Evolutionary conservation across 1,139 yeast genomes (phyloP), one percentile per base, ranked within the genome.

Genomic region (Diutina mesorugosa): DNA sequence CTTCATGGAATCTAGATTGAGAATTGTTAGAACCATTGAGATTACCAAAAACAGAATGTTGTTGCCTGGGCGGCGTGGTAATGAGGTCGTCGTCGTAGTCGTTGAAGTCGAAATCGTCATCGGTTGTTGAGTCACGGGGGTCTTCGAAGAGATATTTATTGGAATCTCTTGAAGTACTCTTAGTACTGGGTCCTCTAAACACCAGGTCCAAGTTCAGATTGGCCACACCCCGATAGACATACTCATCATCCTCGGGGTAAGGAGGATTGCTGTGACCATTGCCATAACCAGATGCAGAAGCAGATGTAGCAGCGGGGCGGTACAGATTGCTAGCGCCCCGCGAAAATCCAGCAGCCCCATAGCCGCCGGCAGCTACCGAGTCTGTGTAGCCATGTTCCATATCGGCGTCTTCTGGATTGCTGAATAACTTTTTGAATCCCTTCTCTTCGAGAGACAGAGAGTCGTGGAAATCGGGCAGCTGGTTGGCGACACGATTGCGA

Each of bases 141-240:
- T 65, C 69, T 21, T 58, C 61, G 4, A 56, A 58, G 38, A 32
- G 48, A 56, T 38, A 45, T 41, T 8, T 9, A 10, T 26, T 10
- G 10, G 41, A 45, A 10, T 16, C 41, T 29, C 41, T 28, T 41
- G 26, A 21, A 7, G 38, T 21, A 30, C 47, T 29, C 50, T 45
- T 41, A 21, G 38, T 48, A 29, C 48, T 45, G 21, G 47, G 41
- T 26, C 48, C 38, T 28, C 48, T 45, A 65, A 75, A 76, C 6
- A 76, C 69, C 0, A 77, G 69, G 58, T 75, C 79, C 45, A 76
- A 66, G 60, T 76, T 76, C 61, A 74, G 76, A 60, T 74, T 75
- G 56, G 78, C 69, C n/a, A 76, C 79, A 10, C 80, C 80, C 54
- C 80, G 68, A 63, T 76, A 76, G 56, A 68, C 73, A 59, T 72